Evolutionary conservation across 257 asterid genomes (phyloP), one percentile per base, ranked within the genome.

Genomic region (Scutellaria baicalensis): DNA sequence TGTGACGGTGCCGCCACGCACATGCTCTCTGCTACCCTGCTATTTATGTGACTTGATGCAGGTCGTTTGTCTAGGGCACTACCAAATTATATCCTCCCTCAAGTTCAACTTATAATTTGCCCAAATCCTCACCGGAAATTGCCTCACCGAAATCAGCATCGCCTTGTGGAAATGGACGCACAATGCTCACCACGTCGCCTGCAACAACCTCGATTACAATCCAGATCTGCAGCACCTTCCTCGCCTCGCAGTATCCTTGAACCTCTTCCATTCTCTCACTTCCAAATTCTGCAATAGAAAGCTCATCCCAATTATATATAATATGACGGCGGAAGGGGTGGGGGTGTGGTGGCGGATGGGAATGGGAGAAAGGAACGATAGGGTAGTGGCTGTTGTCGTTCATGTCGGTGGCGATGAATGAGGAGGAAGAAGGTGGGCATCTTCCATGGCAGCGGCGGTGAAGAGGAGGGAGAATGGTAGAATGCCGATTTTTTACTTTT

Each of bases 141-240:
- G 84, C 63, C 40, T 82, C 11, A 82, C 84, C 1, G 84, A 82
- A 0, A 82, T 82, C 52, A 76, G 80, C 71, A 82, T 82, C 38
- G 84, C 87, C 21, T 82, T 84, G 87, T 82, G 84, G 84, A n/a
- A n/a, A n/a, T n/a, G n/a, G n/a, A n/a, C n/a, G n/a, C n/a, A n/a
- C n/a, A n/a, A n/a, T n/a, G n/a, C 87, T 4, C 87, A 83, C 27
- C 84, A 83, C 42, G 45, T 77, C 6, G 75, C 84, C 13, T 79
- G 87, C 58, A 83, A 83, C 51, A 79, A 83, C 77, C 81, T 79
- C 20, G 84, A 83, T 33, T 60, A 79, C 52, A 83, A 83, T 8
- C 87, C 84, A 10, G 84, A 82, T 58, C 84, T 77, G 35, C 84
- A 82, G 70, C 84, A 82, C 36, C 50, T 82, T 50, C 83, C 87